Evolutionary conservation across 2,329 filamentous ascomycete genomes (phyloP).

Genomic region (Claviceps sp.): DNA sequence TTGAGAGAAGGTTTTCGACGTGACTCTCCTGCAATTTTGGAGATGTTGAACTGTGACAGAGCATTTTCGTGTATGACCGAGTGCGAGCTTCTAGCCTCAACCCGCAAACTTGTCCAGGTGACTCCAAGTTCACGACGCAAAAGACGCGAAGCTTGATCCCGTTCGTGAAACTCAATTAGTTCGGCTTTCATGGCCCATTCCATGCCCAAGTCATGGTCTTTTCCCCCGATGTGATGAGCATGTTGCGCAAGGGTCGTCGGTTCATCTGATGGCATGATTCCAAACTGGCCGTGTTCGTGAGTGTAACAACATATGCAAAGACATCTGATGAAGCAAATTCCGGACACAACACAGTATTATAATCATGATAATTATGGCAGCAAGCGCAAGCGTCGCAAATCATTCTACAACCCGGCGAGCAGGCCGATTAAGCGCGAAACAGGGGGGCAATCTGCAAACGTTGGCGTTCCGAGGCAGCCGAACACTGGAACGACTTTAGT

Average conservation of each 20-base stretch:
- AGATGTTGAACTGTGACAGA: constrained; percentile 43
- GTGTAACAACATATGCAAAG: not conserved
- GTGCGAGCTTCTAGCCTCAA: constrained; percentile 46
- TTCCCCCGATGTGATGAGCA: constrained; percentile 8
- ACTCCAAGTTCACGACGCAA: constrained; percentile 43
- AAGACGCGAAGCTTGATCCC: constrained; percentile 30
- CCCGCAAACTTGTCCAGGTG: constrained; percentile 50
- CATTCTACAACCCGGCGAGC: not conserved
- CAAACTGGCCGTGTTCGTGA: not conserved
- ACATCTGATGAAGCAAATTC: not conserved
- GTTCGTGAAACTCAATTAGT: constrained; percentile 28
- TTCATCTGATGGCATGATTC: constrained; percentile 15
- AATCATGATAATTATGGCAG: not conserved
- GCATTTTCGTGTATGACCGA: constrained; percentile 54
- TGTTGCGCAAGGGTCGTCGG: constrained; percentile 13
- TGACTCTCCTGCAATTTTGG: constrained; percentile 37
- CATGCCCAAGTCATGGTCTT: constrained; percentile 5
- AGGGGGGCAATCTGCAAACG: not conserved
- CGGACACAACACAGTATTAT: not conserved
- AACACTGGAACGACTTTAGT: not conserved
- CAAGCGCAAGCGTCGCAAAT: not conserved
- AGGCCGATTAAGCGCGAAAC: not conserved
- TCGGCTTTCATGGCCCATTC: constrained; percentile 37
- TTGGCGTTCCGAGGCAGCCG: not conserved
- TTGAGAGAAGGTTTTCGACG: constrained; percentile 43